phyloP scores from a whole-genome alignment of 352 stramenopile species.

The Globisporangium okanoganense region DNA sequence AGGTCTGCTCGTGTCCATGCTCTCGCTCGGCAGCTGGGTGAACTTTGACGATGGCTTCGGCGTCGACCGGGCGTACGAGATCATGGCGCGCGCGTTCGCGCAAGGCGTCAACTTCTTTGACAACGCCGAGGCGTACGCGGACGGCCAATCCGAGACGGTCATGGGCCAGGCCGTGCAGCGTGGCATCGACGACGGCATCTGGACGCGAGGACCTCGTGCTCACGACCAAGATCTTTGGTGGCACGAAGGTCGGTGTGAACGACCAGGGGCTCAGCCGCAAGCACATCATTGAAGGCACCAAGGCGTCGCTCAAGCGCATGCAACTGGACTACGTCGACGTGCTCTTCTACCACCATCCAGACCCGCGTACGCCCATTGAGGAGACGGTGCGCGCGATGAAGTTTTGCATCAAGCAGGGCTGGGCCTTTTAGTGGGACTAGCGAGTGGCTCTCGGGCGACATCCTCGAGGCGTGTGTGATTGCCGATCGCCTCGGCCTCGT shows the following conservation, averaged over 20 bases:
- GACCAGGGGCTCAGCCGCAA: constrained; percentile 29
- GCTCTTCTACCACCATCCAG: constrained; percentile 41
- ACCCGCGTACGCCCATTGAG: constrained; percentile 27
- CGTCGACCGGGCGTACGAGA: constrained; percentile 22
- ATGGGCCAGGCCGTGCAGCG: constrained; percentile 25
- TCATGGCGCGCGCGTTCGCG: constrained; percentile 28
- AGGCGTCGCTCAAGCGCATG: constrained; percentile 40
- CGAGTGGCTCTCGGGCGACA: constrained; percentile 44
- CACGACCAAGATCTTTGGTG: constrained; percentile 59
- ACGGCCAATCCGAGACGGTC: constrained; percentile 27
- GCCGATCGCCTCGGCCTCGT: constrained; percentile 23
- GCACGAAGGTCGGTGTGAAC: constrained; percentile 21
- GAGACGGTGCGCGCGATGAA: constrained; percentile 49
- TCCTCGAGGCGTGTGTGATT: constrained; percentile 42
- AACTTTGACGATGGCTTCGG: constrained; percentile 14
- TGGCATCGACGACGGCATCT: constrained; percentile 20
- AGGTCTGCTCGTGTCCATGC: constrained; percentile 34
- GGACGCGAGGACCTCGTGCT: constrained; percentile 49
- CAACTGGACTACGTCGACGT: constrained; percentile 44
- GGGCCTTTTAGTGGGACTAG: constrained; percentile 47
- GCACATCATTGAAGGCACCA: too few relatives aligned
- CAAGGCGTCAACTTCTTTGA: constrained; percentile 63
- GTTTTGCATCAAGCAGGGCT: constrained; percentile 30
- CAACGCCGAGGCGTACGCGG: constrained; percentile 34
- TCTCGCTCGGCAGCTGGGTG: constrained; percentile 34